Evolutionary conservation across 345 rosid genomes (phyloP), one percentile per base, ranked within the genome.

Genomic region (Camelina laxa): DNA sequence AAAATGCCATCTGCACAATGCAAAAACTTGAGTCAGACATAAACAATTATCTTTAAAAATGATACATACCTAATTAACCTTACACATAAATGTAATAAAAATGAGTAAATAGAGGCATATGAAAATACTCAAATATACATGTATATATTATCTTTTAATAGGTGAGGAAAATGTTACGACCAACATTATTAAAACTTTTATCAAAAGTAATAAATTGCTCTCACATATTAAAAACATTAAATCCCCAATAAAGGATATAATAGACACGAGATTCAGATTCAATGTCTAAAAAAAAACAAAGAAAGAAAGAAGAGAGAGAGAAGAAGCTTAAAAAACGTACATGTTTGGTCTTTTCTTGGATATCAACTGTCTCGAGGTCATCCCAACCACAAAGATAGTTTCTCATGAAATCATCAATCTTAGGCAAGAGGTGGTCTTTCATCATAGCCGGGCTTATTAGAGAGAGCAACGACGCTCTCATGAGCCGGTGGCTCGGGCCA

Each of bases 301-400:
- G 36, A 33, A 13, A 41, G 30, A 53, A 33, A 76, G 13, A 76
- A 27, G 72, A 31, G 12, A 33, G 36, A 33, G 36, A 33, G 36
- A 65, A 14, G 24, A 65, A 14, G 36, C 31, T 22, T 13, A 42
- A 59, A 50, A 22, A 60, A 61, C 61, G 63, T 68, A 91, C 98
- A 91, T 90, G 89, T 81, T 90, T 95, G 79, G 97, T 89, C 75
- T 89, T 89, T 3, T 86, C 88, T 61, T 95, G 98, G 31, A 93
- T 82, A 85, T 93, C 88, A 73, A 93, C 69, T 65, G 80, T 59
- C 61, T 84, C 73, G 67, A 54, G 19, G 11, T 72, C 69, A 59
- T 85, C 88, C 99, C 97, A 95, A 65, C 80, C 58, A 69, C 74
- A 60, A 76, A 95, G 90, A 69, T 92, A 93, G 78, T 81, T 76